Evolutionary conservation across 257 asterid species (phyloP).

Genomic region (Solanum neorickii): DNA sequence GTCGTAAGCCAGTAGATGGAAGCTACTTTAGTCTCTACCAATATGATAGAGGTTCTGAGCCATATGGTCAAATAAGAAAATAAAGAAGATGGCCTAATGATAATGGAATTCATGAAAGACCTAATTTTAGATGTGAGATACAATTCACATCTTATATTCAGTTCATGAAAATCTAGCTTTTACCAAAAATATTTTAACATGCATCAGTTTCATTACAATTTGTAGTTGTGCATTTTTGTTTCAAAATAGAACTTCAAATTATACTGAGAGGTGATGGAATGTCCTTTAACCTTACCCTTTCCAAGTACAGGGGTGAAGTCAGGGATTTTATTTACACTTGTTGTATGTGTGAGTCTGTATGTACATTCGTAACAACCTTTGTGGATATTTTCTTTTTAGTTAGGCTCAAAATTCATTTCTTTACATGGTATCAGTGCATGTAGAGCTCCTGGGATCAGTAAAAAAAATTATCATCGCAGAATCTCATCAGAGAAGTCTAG

Average conservation of each 20-base stretch:
- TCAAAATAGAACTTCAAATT: neutral
- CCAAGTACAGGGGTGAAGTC: neutral
- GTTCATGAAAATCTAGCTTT: neutral
- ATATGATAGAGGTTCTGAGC: neutral
- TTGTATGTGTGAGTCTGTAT: neutral
- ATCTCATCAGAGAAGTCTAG: neutral
- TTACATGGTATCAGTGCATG: neutral
- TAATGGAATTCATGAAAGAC: neutral
- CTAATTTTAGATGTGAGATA: neutral
- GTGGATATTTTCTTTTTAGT: neutral
- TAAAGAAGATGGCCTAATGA: neutral
- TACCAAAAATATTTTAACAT: neutral
- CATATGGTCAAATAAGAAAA: neutral
- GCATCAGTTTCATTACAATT: neutral
- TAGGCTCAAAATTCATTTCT: neutral
- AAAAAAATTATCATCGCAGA: neutral
- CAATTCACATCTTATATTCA: neutral
- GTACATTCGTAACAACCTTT: neutral
- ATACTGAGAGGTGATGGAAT: neutral
- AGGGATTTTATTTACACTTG: neutral
- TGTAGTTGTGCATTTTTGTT: neutral
- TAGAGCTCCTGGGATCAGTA: neutral
- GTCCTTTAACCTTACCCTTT: neutral
- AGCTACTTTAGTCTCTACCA: neutral
- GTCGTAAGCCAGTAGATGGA: neutral